Evolutionary conservation across 1,284 basidiomycete genomes (phyloP).

Genomic region (Takashimella koratensis): DNA sequence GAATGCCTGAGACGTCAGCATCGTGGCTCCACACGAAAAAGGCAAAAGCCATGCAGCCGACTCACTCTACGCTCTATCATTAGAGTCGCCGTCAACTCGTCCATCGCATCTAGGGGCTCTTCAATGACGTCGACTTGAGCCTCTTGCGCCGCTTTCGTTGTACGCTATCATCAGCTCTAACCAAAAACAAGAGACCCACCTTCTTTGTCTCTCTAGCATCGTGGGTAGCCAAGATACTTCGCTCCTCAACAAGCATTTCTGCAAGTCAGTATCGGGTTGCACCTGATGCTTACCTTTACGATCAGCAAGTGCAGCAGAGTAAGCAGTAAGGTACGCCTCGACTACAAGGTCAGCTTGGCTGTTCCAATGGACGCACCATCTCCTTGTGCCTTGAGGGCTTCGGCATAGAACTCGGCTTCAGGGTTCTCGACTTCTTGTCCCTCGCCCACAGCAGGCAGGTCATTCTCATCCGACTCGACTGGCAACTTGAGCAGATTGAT

Average conservation of each 20-base stretch:
- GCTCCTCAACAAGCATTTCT: slow-evolving; percentile 44
- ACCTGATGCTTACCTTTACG: slow-evolving; percentile 32
- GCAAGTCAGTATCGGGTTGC: not conserved
- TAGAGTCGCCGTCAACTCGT: slow-evolving; percentile 25
- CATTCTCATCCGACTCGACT: slow-evolving; percentile 29
- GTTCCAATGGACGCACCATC: slow-evolving; percentile 22
- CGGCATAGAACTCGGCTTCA: slow-evolving; percentile 44
- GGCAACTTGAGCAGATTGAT: slow-evolving; percentile 29
- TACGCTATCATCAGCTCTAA: slow-evolving; percentile 12
- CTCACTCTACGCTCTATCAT: slow-evolving; percentile 31
- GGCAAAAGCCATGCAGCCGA: not conserved
- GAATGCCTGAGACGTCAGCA: slow-evolving; percentile 22
- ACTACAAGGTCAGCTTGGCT: slow-evolving; percentile 18
- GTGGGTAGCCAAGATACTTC: slow-evolving; percentile 30
- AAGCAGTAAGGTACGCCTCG: slow-evolving; percentile 44
- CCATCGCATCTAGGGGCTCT: slow-evolving; percentile 18
- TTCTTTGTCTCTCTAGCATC: slow-evolving; percentile 32
- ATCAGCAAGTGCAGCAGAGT: slow-evolving; percentile 43
- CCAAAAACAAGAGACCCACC: slow-evolving; percentile 6
- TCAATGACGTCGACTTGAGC: slow-evolving; percentile 18
- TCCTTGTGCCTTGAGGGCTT: slow-evolving; percentile 43
- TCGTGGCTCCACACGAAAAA: not conserved
- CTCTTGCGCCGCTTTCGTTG: slow-evolving; percentile 27
- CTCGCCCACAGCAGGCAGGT: slow-evolving; percentile 14
- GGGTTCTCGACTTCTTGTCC: slow-evolving; percentile 33